A percentile compares a stretch with the other conserved stretches of the same genome.
These are phyloP conservation scores for Suillus placidus DNA, from an alignment of 768 basidiomycete genomes.

Conservation along the genomic window DNA sequence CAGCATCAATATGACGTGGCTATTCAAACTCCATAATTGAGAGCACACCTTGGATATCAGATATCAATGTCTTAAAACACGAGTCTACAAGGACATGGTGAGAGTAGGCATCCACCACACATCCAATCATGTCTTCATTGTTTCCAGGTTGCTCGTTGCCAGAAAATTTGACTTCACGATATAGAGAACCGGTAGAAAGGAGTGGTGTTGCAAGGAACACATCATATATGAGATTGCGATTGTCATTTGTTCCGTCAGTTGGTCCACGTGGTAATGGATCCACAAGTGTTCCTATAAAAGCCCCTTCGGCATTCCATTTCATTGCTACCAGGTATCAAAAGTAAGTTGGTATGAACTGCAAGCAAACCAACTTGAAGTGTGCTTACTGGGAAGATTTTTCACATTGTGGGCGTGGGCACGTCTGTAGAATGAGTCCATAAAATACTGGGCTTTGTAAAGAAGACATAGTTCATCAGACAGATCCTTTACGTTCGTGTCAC, in stretches of 20 bases:
- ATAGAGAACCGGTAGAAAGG: background rate
- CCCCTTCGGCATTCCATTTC: background rate
- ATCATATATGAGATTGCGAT: background rate
- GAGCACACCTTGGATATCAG: no score
- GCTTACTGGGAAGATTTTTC: background rate
- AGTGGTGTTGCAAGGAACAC: background rate
- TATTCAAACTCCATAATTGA: no score
- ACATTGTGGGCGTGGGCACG: background rate
- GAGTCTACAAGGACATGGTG: conserved; percentile 25
- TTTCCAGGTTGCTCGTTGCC: conserved; percentile 18
- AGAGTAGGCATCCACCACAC: conserved; percentile 25
- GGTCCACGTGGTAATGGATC: background rate
- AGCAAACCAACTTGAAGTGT: background rate
- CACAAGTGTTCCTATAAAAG: background rate
- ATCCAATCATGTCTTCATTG: conserved; percentile 18
- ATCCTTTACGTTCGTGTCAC: background rate
- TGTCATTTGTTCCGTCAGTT: background rate
- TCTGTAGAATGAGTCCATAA: background rate
- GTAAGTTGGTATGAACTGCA: background rate
- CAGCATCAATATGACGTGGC: no score
- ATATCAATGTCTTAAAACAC: background rate
- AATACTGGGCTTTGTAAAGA: background rate
- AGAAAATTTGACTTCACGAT: conserved; percentile 20
- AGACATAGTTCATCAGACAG: background rate
- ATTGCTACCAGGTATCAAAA: background rate